Base-by-base conservation (phyloP, 495 filamentous ascomycete genomes). In the Chaetomium tenue region DNA sequence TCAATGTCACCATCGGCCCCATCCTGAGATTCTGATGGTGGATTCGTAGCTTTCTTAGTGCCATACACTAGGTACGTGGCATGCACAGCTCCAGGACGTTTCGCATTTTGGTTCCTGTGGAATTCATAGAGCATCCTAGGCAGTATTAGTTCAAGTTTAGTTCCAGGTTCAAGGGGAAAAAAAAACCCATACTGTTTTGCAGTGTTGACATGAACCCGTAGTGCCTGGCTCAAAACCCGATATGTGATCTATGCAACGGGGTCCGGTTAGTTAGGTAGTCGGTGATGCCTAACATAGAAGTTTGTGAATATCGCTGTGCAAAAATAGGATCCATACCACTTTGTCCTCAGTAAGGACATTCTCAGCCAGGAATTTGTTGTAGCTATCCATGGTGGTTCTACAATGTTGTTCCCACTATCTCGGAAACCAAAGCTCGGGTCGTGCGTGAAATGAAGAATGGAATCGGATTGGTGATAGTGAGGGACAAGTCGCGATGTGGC, bases 121-220 rank as follows among this genome's bases (percentile, higher is more conserved):
- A 97, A 98, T 16, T 97, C 93, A 75, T 87, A 96, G 2, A 98
- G 86, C 83, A 97, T 93, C 69, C 93, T 94, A 55, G 15, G 7
- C 50, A 53, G 59, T 63, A 50, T 56, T 44, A 54, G 57, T n/a
- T 18, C 12, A 11, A 50, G 46, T 12, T 23, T 13, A 25, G 1
- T 16, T 15, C n/a, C 2, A 50, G n/a, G 6, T 40, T 28, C 37
- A 52, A 4, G 0, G 15, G n/a, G n/a, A 28, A 33, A 5, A 37
- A 6, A 6, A 20, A 16, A 20, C 0, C 37, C 72, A 33, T 68
- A 75, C 73, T 76, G 74, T 22, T 76, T 76, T 2, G 75, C 75
- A 20, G 67, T 71, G 72, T 94, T 93, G 77, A 87, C 86, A 72
- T 97, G 89, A 15, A 96, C 82, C 61, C 91, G 88, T 51, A 96